Evolutionary conservation across 164 flowering plant genomes (phyloP), one percentile per base, ranked within the genome.

Genomic region (Vitis cinerea): DNA sequence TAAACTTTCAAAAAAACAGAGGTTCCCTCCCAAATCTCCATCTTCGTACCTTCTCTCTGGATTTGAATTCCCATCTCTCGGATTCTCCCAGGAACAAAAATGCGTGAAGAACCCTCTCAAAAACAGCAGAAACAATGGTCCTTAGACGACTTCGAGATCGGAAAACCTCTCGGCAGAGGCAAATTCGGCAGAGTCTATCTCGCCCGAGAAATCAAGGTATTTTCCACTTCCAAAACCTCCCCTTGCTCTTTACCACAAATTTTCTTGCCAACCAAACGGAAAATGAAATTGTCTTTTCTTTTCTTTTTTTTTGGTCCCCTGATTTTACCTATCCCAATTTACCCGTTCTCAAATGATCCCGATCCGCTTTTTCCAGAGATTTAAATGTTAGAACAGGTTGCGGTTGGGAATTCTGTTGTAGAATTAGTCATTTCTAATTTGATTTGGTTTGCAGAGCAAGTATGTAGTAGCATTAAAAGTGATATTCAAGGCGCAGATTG

Each of bases 151-250:
- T 94, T 94, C 84, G 97, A 94, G 63, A 85, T 92, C 75, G 99
- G 94, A 7, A 91, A 83, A 71, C 97, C 98, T 15, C 94, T 94
- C 52, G 97, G 99, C 48, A 80, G 75, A 63, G 98, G 98, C 50
- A 94, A 90, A 69, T 94, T 94, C 72, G 98, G 97, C 59, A 69
- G 90, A 59, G 98, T 92, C 55, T 94, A 94, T 66, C 84, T 94
- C 56, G 94, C 97, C 61, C 81, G 97, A 73, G 97, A 92, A 78
- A 71, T 72, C 68, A 78, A 89, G 90, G 95, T 88, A 67, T 10
- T 10, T 47, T 30, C 11, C 61, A 50, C 44, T 16, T 2, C 60
- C 65, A 8, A 37, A 37, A 37, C 4, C 44, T 37, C 8, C 44
- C 44, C 44, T 37, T 37, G 44, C 44, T 37, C 4, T 37, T 37